Percentiles rank a stretch among this genome's conserved stretches.
phyloP scores from a whole-genome alignment of 176 grass and related monocot species.

The Aegilops speltoides region DNA sequence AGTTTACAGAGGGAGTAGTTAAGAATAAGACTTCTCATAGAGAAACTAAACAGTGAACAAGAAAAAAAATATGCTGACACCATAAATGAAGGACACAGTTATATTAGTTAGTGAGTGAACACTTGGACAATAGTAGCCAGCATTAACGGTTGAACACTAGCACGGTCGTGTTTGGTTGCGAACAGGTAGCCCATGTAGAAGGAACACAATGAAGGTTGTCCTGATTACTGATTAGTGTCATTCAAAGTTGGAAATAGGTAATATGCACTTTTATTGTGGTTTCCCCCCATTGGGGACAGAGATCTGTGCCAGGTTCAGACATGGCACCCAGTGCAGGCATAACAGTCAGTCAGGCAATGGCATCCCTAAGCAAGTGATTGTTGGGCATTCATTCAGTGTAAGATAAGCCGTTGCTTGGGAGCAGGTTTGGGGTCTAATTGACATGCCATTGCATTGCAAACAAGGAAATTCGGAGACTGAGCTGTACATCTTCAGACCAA shows the following conservation, averaged over 20 bases:
- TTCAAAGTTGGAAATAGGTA: background rate
- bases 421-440: background rate
- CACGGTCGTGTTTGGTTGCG: too few species aligned
- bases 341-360: background rate
- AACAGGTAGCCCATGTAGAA: too few species aligned
- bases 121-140: too few species aligned
- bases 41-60: background rate
- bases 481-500: background rate
- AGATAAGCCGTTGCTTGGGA: background rate
- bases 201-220: background rate
- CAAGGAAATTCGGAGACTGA: background rate
- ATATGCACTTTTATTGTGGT: background rate
- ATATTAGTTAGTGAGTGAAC: too few species aligned
- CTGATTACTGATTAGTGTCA: background rate
- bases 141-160: too few species aligned
- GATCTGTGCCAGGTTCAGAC: background rate
- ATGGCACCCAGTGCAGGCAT: background rate
- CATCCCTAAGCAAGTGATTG: background rate
- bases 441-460: background rate
- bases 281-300: background rate
- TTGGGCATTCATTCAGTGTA: background rate
- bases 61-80: background rate
- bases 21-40: background rate
- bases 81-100: background rate
- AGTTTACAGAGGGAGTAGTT: too few species aligned